Evolutionary conservation across 1,284 basidiomycete species (phyloP).

Genomic region (Sutorius eximius): DNA sequence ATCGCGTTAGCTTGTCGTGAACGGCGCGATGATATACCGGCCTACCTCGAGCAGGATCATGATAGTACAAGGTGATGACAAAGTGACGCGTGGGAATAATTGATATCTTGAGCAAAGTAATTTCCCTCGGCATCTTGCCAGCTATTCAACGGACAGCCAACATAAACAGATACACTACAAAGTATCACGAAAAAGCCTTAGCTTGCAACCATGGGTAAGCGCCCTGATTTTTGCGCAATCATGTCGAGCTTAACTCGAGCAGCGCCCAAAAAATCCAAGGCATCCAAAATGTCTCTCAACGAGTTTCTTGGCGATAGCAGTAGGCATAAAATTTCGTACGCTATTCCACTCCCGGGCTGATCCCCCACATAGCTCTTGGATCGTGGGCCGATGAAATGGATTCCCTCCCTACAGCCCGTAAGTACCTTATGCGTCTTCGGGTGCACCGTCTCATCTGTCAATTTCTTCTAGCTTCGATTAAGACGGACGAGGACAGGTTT

Average conservation of each 20-base stretch:
- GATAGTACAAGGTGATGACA: constrained; percentile 7
- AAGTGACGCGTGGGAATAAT: constrained; percentile 34
- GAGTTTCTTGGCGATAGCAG: constrained; percentile 85
- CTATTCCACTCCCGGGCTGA: constrained; percentile 16
- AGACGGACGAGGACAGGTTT: constrained; percentile 54
- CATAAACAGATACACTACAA: constrained; percentile 7
- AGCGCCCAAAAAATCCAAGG: constrained; percentile 80
- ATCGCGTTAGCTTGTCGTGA: constrained; percentile 10
- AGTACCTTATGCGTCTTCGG: constrained; percentile 37
- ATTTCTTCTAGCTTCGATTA: constrained; percentile 53
- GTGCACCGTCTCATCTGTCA: constrained; percentile 20
- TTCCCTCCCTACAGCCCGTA: constrained; percentile 83
- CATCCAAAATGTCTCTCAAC: constrained; percentile 86
- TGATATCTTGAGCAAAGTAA: constrained; percentile 17
- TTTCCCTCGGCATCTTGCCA: constrained; percentile 29
- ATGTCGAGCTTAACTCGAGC: constrained; percentile 19
- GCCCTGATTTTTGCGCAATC: background rate
- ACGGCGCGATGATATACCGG: constrained; percentile 3
- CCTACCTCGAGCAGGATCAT: constrained; percentile 76
- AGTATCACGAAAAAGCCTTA: constrained; percentile 14
- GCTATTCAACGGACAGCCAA: constrained; percentile 7
- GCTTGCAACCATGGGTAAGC: constrained; percentile 30
- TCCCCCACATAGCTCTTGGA: constrained; percentile 59
- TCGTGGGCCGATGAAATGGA: constrained; percentile 99
- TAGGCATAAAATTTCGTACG: constrained; percentile 43